Evolutionary conservation across 352 stramenopile genomes (phyloP), one percentile per base, ranked within the genome.

Genomic region (Thalassiosira mediterranea): DNA sequence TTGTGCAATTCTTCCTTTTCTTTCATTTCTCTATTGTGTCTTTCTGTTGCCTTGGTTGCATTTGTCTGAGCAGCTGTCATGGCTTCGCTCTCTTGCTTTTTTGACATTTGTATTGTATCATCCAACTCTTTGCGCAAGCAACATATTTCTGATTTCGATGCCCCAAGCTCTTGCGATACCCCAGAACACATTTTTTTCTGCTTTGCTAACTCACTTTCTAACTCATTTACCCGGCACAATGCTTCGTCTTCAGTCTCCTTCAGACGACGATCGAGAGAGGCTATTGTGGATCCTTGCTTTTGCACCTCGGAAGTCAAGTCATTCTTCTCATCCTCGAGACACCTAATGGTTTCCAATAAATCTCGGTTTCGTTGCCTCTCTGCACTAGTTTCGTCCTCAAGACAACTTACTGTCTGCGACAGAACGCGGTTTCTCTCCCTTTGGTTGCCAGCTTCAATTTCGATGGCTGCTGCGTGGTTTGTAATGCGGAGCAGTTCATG

Each of bases 371-470:
- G 63, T 51, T 72, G 57, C 46, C 53, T 64, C 40, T 75, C 48
- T 37, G 5, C 44, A 4, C 48, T 47, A 23, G 38, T 28, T 44
- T 84, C 68, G n/a, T 7, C 34, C 38, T 73, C 19, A 19, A 72
- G 52, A 19, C 28, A 34, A 10, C 17, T 0, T n/a, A 59, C 26
- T 11, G 38, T 51, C 17, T 54, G 23, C 13, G 53, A 40, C 0
- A 76, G 26, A 38, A 28, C 46, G 34, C 52, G 4, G 58, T 71
- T 77, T 34, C 31, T 70, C 42, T 72, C 64, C 46, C 53, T 64
- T 49, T 75, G 37, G 29, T 13, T 52, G 2, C 48, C 53, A 23
- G 38, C 37, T 44, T 84, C 68, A 42, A 79, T 53, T 21, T 83
- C 62, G 23, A 49, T 13, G 10, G 37, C 51, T 10, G 59, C 19